Evolutionary conservation across 306 rosid species (phyloP).

Genomic region (Cucumis melo): DNA sequence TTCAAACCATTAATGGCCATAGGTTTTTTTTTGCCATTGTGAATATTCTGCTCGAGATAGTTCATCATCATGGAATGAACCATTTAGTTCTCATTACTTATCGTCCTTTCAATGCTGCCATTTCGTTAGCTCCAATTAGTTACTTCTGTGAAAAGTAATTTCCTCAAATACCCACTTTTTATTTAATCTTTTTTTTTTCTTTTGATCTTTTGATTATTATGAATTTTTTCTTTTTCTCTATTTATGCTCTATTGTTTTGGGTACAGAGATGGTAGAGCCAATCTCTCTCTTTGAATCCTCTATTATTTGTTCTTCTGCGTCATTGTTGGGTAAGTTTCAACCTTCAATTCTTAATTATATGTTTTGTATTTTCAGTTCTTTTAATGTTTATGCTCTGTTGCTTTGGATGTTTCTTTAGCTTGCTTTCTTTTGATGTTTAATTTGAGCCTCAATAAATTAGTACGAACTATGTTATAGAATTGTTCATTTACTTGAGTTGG

Average conservation of each 20-base stretch:
- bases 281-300: slow-evolving; percentile 44
- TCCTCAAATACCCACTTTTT: not conserved
- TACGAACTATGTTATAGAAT: too few relatives aligned
- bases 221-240: not conserved
- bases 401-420: too few relatives aligned
- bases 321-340: slow-evolving; percentile 53
- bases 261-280: slow-evolving; percentile 51
- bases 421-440: too few relatives aligned
- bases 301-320: slow-evolving; percentile 78
- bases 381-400: too few relatives aligned
- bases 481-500: too few relatives aligned
- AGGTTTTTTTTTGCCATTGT: slow-evolving; percentile 48
- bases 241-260: not conserved
- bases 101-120: slow-evolving; percentile 47
- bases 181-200: not conserved
- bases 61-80: slow-evolving; percentile 69
- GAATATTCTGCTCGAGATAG: slow-evolving; percentile 77
- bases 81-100: slow-evolving; percentile 82
- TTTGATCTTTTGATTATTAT: not conserved
- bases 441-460: too few relatives aligned
- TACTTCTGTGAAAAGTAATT: slow-evolving; percentile 63
- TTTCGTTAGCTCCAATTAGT: slow-evolving; percentile 61
- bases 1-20: slow-evolving; percentile 66
- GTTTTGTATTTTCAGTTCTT: too few relatives aligned
- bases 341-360: too few relatives aligned